phyloP scores from a whole-genome alignment of 2,329 filamentous ascomycete genomes.

The Calonectria hongkongensis region DNA sequence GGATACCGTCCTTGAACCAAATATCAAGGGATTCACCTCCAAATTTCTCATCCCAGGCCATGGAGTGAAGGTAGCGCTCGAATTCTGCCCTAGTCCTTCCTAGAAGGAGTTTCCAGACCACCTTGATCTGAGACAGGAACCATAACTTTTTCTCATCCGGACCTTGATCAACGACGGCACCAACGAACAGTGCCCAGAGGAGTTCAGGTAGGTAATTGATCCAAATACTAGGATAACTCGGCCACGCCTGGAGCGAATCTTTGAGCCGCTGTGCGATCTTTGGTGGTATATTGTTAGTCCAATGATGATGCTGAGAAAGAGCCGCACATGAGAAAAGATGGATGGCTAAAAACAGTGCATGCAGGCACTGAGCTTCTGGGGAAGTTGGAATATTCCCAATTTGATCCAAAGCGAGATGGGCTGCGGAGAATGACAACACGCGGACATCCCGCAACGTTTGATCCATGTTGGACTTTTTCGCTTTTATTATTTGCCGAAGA shows the following conservation, averaged over 20 bases:
- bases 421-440: constrained; percentile 5
- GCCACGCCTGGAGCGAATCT: background rate
- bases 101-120: background rate
- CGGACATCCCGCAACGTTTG: constrained; percentile 30
- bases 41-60: constrained; percentile 27
- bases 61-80: background rate
- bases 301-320: constrained; percentile 19
- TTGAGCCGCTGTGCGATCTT: constrained; percentile 9
- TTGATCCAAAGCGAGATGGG: constrained; percentile 8
- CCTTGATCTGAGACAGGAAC: constrained; percentile 20
- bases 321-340: constrained; percentile 18
- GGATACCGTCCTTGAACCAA: background rate
- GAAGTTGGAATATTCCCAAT: constrained; percentile 8
- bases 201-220: constrained; percentile 13
- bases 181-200: constrained; percentile 27
- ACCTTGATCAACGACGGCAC: background rate
- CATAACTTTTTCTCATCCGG: background rate
- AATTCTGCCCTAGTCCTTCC: background rate
- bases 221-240: constrained; percentile 4
- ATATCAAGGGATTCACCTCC: background rate
- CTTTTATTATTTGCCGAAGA: constrained; percentile 23
- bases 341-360: constrained; percentile 9
- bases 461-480: constrained; percentile 22
- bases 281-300: background rate
- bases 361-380: constrained; percentile 12